Percentiles rank a stretch among this genome's conserved stretches.
phyloP scores from a whole-genome alignment of 148 eudicot species.

The Polygonum maritimum region DNA sequence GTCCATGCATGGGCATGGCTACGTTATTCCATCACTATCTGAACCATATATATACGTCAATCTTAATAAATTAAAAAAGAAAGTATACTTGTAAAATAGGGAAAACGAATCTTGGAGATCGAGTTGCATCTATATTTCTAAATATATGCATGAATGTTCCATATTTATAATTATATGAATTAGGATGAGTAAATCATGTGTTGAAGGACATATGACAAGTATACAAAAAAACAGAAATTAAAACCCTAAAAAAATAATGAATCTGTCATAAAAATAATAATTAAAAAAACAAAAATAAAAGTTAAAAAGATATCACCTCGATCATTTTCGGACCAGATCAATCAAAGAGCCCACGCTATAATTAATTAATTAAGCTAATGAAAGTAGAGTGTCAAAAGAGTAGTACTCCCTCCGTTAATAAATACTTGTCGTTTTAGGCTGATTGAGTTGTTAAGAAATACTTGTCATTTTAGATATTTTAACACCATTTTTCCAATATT shows the following conservation, averaged over 20 bases:
- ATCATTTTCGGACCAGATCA: not conserved
- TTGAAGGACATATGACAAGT: no score
- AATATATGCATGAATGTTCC: not conserved
- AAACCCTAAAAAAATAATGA: no score
- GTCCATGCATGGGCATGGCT: not conserved
- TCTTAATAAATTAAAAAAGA: not conserved
- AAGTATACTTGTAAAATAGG: not conserved
- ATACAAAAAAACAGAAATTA: no score
- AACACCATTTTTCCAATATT: no score
- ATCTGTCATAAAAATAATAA: no score
- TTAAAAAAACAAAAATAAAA: no score
- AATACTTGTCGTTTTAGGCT: no score
- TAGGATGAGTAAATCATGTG: no score
- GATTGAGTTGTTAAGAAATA: no score
- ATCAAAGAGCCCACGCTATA: not conserved
- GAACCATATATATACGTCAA: not conserved
- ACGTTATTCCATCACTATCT: conserved; percentile 5
- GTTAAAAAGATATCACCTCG: not conserved
- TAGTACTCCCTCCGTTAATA: no score
- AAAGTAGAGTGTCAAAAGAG: conserved; percentile 6
- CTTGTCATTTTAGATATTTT: no score
- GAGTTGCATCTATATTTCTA: not conserved
- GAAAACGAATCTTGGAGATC: not conserved
- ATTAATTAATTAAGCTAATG: not conserved
- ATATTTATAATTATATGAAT: not conserved